Evolutionary conservation across 2,329 filamentous ascomycete species (phyloP).

Genomic region (Thelonectria discophora): DNA sequence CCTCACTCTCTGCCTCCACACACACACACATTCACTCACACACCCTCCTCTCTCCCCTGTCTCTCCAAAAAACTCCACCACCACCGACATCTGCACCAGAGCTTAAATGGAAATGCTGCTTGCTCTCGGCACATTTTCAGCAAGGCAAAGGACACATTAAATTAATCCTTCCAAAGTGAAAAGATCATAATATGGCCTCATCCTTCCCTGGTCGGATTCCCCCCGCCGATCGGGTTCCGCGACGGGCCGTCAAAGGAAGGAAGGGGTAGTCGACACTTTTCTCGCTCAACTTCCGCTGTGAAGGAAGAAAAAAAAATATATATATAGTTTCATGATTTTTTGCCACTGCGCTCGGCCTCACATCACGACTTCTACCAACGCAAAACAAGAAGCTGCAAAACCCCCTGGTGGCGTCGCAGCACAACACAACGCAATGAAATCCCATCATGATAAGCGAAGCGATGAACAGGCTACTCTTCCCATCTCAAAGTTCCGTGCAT

Average conservation of each 20-base stretch:
- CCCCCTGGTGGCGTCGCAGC: too few relatives aligned
- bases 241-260: constrained; percentile 22
- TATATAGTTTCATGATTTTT: too few relatives aligned
- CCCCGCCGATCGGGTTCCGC: constrained; percentile 21
- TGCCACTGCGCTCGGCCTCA: constrained; percentile 5
- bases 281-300: too few relatives aligned
- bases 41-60: neutral
- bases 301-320: too few relatives aligned
- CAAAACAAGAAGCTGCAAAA: too few relatives aligned
- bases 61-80: neutral
- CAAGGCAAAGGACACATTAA: too few relatives aligned
- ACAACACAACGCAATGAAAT: too few relatives aligned
- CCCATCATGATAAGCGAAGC: too few relatives aligned
- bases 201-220: constrained; percentile 3
- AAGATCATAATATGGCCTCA: too few relatives aligned
- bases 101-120: constrained; percentile 34
- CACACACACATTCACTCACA: too few relatives aligned
- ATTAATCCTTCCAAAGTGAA: too few relatives aligned
- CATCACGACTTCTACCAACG: neutral
- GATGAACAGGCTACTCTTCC: neutral
- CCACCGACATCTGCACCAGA: constrained; percentile 31
- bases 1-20: too few relatives aligned
- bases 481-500: neutral
- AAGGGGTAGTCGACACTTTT: constrained; percentile 1
- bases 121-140: constrained; percentile 16